These are phyloP conservation scores for Vanrija pseudolonga DNA, from an alignment of 1,284 basidiomycete genomes.

Conservation along the genomic window DNA sequence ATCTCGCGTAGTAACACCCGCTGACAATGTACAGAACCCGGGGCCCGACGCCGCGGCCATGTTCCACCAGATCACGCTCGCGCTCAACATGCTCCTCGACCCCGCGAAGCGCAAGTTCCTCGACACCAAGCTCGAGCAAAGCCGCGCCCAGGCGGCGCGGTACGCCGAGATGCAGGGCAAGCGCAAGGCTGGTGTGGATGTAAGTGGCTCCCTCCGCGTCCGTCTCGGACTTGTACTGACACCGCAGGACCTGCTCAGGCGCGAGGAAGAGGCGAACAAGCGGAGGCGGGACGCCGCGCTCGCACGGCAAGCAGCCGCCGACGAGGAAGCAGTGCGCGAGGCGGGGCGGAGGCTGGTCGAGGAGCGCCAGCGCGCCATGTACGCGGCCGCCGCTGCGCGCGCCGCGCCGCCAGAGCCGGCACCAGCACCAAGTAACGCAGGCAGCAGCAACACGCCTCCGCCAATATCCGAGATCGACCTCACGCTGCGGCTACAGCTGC, in stretches of 20 bases:
- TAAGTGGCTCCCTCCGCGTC: slow-evolving; percentile 16
- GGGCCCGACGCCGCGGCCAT: slow-evolving; percentile 58
- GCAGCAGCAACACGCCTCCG: slow-evolving; percentile 7
- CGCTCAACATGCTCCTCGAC: slow-evolving; percentile 80
- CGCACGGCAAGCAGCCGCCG: slow-evolving; percentile 52
- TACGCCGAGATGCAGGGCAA: slow-evolving; percentile 73
- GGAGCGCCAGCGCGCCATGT: slow-evolving; percentile 48
- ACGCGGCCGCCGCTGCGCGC: slow-evolving; percentile 17
- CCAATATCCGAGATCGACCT: slow-evolving; percentile 41
- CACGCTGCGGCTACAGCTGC: slow-evolving; percentile 41
- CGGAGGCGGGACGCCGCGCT: slow-evolving; percentile 60
- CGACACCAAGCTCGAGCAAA: slow-evolving; percentile 70
- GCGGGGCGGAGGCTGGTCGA: slow-evolving; percentile 68
- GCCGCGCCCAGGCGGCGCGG: slow-evolving; percentile 66
- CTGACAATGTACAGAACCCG: slow-evolving; percentile 14
- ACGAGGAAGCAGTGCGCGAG: slow-evolving; percentile 73
- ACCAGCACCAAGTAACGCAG: slow-evolving; percentile 1
- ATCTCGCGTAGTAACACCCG: not conserved
- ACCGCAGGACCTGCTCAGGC: slow-evolving; percentile 68
- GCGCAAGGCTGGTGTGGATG: slow-evolving; percentile 67
- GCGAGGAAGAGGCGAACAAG: slow-evolving; percentile 75
- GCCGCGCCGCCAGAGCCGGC: slow-evolving; percentile 11
- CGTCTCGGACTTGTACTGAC: not conserved
- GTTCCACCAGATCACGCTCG: slow-evolving; percentile 81
- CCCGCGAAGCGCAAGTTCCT: slow-evolving; percentile 75